A percentile compares a stretch with the other conserved stretches of the same genome.
Conservation (phyloP, 2,329 filamentous ascomycete species). For the Allantophomopsis lycopodina region DNA sequence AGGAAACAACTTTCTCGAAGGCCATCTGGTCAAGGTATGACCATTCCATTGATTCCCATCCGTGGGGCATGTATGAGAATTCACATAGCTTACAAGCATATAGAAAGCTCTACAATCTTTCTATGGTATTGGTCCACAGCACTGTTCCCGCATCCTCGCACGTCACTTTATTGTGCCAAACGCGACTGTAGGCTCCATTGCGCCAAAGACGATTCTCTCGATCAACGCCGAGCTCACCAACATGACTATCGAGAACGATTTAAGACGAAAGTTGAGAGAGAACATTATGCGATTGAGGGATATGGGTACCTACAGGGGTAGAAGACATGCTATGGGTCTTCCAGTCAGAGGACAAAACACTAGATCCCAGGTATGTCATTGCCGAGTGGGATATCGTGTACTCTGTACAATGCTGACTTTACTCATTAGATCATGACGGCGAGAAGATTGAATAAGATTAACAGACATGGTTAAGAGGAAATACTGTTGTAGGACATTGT, state of each 20-base stretch:
- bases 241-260: constrained; percentile 90
- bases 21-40: constrained; percentile 67
- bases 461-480: constrained; percentile 25
- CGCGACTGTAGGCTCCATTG: constrained; percentile 62
- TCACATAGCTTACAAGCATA: constrained; percentile 1
- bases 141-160: constrained; percentile 66
- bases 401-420: constrained; percentile 5
- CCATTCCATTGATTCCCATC: constrained; percentile 2
- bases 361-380: constrained; percentile 53
- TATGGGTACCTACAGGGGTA: constrained; percentile 80
- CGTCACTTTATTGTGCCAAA: constrained; percentile 79
- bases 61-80: neutral
- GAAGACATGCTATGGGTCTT: constrained; percentile 82
- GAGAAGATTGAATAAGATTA: constrained; percentile 46
- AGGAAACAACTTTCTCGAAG: constrained; percentile 74
- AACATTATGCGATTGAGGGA: constrained; percentile 81
- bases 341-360: constrained; percentile 87
- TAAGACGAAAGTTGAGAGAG: constrained; percentile 62
- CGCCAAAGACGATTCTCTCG: constrained; percentile 63
- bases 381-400: neutral
- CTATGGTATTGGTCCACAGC: constrained; percentile 67
- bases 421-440: constrained; percentile 41
- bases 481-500: neutral
- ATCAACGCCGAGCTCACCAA: constrained; percentile 75
- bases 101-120: constrained; percentile 68